phyloP scores from a whole-genome alignment of 108 stramenopile genomes.

The Discostella stelligeroides region DNA sequence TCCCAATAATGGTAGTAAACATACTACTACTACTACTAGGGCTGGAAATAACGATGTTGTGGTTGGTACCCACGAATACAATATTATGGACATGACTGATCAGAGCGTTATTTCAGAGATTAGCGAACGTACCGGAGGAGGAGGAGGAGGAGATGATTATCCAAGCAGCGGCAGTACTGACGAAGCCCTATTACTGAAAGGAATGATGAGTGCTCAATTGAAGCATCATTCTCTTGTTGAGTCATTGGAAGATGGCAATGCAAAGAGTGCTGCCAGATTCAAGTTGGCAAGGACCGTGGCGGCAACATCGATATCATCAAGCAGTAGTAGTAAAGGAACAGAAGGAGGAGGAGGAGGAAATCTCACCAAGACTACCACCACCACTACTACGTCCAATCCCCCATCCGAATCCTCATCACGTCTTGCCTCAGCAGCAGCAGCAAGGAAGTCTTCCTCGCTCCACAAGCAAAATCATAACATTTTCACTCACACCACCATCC shows the following conservation, averaged over 20 bases:
- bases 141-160: too few relatives aligned
- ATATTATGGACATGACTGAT: constrained; percentile 11
- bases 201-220: background rate
- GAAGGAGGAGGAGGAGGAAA: too few relatives aligned
- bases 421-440: too few relatives aligned
- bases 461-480: constrained; percentile 3
- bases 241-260: background rate
- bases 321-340: too few relatives aligned
- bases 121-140: constrained; percentile 18
- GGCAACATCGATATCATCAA: too few relatives aligned
- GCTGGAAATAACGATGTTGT: too few relatives aligned
- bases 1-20: background rate
- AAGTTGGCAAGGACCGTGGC: background rate
- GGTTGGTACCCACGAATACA: too few relatives aligned
- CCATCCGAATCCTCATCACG: too few relatives aligned
- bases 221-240: too few relatives aligned
- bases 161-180: background rate
- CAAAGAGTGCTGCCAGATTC: background rate
- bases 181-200: background rate
- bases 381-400: too few relatives aligned
- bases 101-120: constrained; percentile 43
- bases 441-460: background rate
- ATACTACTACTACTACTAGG: too few relatives aligned
- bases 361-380: too few relatives aligned
- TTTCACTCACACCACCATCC: background rate